Evolutionary conservation across 257 asterid genomes (phyloP).

Genomic region (Datura wrightii): DNA sequence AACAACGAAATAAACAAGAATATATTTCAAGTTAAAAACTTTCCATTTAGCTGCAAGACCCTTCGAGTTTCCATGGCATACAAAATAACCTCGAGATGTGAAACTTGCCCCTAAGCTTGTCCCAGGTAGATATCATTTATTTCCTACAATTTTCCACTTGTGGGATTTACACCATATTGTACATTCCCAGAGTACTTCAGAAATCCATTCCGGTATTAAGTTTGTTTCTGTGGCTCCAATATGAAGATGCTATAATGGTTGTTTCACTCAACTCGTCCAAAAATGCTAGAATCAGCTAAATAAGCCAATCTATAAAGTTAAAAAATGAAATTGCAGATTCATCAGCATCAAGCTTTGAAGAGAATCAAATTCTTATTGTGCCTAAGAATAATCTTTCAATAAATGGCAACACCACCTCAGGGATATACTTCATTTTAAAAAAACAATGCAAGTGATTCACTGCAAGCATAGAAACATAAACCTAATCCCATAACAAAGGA

Average conservation of each 20-base stretch:
- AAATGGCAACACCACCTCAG: neutral
- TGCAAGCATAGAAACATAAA: neutral
- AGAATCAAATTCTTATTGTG: neutral
- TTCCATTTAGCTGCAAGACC: neutral
- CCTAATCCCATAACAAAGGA: constrained; percentile 32
- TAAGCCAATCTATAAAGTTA: neutral
- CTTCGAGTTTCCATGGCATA: neutral
- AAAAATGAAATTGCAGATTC: neutral
- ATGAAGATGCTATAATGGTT: neutral
- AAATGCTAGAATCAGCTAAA: neutral
- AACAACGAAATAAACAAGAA: neutral
- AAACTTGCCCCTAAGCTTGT: neutral
- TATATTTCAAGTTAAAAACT: neutral
- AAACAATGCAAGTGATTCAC: neutral
- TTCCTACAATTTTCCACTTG: neutral
- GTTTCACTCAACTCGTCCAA: neutral
- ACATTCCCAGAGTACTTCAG: neutral
- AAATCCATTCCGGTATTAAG: neutral
- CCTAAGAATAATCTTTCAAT: neutral
- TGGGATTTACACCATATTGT: too few species aligned
- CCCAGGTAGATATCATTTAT: neutral
- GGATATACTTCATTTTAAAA: neutral
- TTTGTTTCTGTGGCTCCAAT: neutral
- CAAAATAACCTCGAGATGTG: neutral
- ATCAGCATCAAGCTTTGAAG: neutral